Conservation (phyloP, 129 eudicot genomes). For the Daucus carota region DNA sequence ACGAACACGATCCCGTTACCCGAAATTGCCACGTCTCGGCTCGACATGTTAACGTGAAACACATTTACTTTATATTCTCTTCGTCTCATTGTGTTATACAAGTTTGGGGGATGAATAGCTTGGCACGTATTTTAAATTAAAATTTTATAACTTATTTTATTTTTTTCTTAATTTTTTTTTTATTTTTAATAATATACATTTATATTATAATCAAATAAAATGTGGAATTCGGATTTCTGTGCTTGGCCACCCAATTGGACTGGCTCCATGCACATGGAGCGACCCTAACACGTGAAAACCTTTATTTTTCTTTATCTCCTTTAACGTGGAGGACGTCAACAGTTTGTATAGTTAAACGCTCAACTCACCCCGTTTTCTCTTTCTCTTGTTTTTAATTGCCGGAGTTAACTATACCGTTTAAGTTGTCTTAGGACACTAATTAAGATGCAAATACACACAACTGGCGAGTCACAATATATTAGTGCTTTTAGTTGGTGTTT, state of each 20-base stretch:
- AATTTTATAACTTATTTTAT: too few relatives aligned
- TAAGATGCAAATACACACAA: not conserved
- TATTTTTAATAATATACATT: too few relatives aligned
- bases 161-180: too few relatives aligned
- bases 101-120: too few relatives aligned
- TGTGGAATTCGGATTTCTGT: not conserved
- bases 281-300: constrained; percentile 22
- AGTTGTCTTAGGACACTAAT: not conserved
- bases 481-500: not conserved
- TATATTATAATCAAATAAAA: too few relatives aligned
- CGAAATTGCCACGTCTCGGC: too few relatives aligned
- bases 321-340: constrained; percentile 4
- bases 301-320: constrained; percentile 2
- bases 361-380: not conserved
- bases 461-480: not conserved
- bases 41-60: too few relatives aligned
- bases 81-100: too few relatives aligned
- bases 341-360: not conserved
- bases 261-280: constrained; percentile 22
- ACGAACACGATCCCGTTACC: too few relatives aligned
- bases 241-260: not conserved
- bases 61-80: too few relatives aligned
- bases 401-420: not conserved
- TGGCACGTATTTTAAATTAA: too few relatives aligned
- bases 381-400: too few relatives aligned